Evolutionary conservation across 768 basidiomycete species (phyloP), one percentile per base, ranked within the genome.

Genomic region (Kwoniella newhampshirensis): DNA sequence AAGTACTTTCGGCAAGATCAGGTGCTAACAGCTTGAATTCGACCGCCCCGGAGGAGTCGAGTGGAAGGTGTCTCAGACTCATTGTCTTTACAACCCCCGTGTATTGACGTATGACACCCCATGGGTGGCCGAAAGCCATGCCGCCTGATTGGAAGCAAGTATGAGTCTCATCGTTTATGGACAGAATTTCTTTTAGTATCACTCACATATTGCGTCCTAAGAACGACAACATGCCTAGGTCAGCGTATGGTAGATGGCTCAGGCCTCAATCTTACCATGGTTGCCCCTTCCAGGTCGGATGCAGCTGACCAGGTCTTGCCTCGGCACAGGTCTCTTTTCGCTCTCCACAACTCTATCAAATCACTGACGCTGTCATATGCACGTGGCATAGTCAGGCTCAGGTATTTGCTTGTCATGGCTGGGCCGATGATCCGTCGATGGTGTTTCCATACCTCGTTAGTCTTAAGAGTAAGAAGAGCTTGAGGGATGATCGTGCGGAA

Each of bases 331-430:
- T 62, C 30, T 2, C 35, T 30, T 37, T 72, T 73, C 13, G 36
- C 17, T 20, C 36, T 30, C 63, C 67, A 65, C 8, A 70, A 45
- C 39, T 61, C 48, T 9, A 71, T 55, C 25, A 75, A 54, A 0
- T 63, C 21, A 30, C 60, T 43, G 1, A 63, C 58, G 0, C 65
- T 47, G 4, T 53, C 46, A 17, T 54, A 62, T 1, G 67, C 67
- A 26, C 59, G 45, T 1, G 70, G 69, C 2, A 63, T 65, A 8
- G 67, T 59, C 47, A 62, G 44, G 18, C 39, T 51, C 27, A 75
- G 62, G 44, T 71, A 67, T 52, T 70, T 70, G 30, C 60, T 60
- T 0, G 71, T 72, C 71, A 73, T 75, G 1, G 68, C 61, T 3
- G 67, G 60, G 8, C 69, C 69, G 9, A 74, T 57, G n/a, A 65